Percentiles rank a stretch among this genome's conserved stretches.
phyloP scores from a whole-genome alignment of 345 rosid species.

The Eucalyptus polybractea region DNA sequence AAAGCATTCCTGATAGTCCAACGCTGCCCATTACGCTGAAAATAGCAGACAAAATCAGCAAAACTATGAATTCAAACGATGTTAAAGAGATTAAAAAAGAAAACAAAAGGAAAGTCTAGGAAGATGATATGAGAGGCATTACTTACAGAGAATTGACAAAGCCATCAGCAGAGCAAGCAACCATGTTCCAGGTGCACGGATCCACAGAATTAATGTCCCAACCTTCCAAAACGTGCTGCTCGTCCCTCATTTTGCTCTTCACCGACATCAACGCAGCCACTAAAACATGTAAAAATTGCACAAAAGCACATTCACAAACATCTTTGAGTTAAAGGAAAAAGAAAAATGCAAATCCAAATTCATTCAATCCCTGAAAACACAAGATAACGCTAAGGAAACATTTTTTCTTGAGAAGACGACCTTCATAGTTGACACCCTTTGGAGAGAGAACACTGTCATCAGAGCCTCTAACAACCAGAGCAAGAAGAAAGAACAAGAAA shows the following conservation, averaged over 20 bases:
- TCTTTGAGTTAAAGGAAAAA: neutral
- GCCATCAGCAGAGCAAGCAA: constrained; percentile 75
- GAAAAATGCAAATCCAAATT: neutral
- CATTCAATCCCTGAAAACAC: neutral
- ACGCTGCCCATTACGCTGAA: constrained; percentile 73
- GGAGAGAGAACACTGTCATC: constrained; percentile 83
- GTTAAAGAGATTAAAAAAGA: neutral
- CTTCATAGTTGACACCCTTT: constrained; percentile 92
- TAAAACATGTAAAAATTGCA: neutral
- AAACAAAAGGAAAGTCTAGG: neutral
- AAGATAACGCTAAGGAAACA: neutral
- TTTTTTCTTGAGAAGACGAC: constrained; percentile 3
- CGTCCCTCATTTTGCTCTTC: constrained; percentile 73
- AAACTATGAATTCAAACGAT: neutral
- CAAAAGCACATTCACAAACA: neutral
- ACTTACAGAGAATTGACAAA: constrained; percentile 75
- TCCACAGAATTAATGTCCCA: constrained; percentile 99
- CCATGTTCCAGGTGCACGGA: constrained; percentile 98
- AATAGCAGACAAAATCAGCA: neutral
- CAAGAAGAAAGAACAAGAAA: constrained; percentile 9
- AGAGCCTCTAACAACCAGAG: constrained; percentile 22
- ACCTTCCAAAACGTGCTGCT: constrained; percentile 43
- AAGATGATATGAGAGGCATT: neutral
- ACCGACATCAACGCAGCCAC: constrained; percentile 91
- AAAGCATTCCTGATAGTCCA: constrained; percentile 63